Percentiles rank a stretch among this genome's conserved stretches.
Conservation (phyloP, 1,139 yeast genomes). For the Pichia sp. region DNA sequence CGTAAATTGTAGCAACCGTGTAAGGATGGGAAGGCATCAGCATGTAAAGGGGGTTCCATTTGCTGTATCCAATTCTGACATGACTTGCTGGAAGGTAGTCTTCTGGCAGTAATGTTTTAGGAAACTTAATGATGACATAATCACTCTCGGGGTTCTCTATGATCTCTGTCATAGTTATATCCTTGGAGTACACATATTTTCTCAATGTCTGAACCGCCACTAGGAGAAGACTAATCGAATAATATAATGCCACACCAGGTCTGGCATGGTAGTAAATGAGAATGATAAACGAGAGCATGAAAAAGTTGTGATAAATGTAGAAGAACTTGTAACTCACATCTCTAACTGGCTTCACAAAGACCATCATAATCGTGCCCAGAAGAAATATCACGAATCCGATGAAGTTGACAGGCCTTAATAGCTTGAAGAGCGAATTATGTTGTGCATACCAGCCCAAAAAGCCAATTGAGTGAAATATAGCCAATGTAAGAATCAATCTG, state of each 20-base stretch:
- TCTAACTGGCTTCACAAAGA: conserved; percentile 55
- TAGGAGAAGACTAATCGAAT: conserved; percentile 41
- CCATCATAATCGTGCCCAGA: conserved; percentile 38
- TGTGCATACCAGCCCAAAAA: conserved; percentile 42
- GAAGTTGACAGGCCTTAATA: conserved; percentile 43
- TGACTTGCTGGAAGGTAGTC: conserved; percentile 44
- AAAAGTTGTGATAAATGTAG: conserved; percentile 59
- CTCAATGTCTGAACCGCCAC: conserved; percentile 36
- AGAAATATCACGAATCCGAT: conserved; percentile 53
- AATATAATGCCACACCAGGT: conserved; percentile 52
- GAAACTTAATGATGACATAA: conserved; percentile 21
- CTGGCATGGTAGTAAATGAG: conserved; percentile 66
- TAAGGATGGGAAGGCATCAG: conserved; percentile 71
- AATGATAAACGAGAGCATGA: conserved; percentile 58
- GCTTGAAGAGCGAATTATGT: conserved; percentile 32
- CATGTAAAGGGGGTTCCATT: conserved; percentile 33
- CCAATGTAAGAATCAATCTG: conserved; percentile 48
- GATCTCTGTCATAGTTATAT: conserved; percentile 35
- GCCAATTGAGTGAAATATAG: conserved; percentile 51
- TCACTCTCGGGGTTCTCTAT: conserved; percentile 25
- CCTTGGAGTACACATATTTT: conserved; percentile 31
- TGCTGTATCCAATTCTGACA: conserved; percentile 40
- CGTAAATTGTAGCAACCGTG: conserved; percentile 69
- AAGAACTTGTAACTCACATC: conserved; percentile 48
- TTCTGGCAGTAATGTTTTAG: conserved; percentile 19